A percentile compares a stretch with the other conserved stretches of the same genome.
These are phyloP conservation scores for Coelastrella sp. DNA, from an alignment of 139 green algal genomes.

Conservation along the genomic window DNA sequence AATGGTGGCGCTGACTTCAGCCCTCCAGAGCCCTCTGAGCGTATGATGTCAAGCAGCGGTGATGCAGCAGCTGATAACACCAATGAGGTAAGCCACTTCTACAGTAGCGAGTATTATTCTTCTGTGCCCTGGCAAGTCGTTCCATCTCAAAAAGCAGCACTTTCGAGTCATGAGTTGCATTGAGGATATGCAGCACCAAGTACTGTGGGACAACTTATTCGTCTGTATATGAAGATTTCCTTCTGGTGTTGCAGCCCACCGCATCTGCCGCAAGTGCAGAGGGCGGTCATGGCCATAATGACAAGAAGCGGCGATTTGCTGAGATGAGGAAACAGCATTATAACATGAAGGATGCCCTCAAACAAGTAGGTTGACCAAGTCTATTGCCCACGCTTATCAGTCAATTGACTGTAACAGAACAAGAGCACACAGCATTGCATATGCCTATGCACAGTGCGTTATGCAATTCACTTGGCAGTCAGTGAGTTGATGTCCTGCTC, in stretches of 20 bases:
- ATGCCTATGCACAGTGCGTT: too few species aligned
- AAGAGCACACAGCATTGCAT: background rate
- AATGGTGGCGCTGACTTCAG: slow-evolving; percentile 35
- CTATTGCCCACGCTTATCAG: background rate
- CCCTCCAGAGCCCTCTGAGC: background rate
- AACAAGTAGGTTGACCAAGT: background rate
- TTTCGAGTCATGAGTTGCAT: too few species aligned
- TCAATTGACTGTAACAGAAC: background rate
- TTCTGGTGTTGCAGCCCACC: background rate
- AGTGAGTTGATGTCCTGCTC: too few species aligned
- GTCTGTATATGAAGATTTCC: too few species aligned
- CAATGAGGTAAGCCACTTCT: background rate
- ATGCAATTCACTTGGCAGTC: too few species aligned
- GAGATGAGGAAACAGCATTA: slow-evolving; percentile 45
- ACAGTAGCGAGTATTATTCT: too few species aligned
- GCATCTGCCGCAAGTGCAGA: background rate
- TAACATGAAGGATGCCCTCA: slow-evolving; percentile 48
- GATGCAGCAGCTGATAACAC: background rate
- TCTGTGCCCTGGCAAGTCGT: background rate
- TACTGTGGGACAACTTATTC: too few species aligned
- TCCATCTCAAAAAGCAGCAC: too few species aligned
- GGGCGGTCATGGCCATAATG: background rate
- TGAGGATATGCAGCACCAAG: too few species aligned
- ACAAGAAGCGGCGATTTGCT: slow-evolving; percentile 43
- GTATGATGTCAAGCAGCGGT: background rate